Conservation (phyloP, 352 stramenopile genomes). For the Aphanomyces euteiches region DNA sequence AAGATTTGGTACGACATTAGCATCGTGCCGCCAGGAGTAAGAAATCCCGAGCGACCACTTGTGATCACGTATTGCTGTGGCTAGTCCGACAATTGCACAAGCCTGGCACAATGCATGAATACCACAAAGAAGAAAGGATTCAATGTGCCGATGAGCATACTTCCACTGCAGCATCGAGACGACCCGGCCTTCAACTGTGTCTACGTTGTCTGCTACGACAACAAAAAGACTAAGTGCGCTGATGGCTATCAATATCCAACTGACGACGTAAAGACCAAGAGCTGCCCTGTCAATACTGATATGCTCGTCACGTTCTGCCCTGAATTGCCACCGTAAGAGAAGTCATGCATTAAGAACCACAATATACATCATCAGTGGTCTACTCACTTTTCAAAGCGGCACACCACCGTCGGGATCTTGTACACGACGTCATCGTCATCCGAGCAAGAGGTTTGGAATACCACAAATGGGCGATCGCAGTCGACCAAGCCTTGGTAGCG, state of each 20-base stretch:
- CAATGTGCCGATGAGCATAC: conserved; percentile 51
- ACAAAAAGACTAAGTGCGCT: conserved; percentile 39
- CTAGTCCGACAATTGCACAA: conserved; percentile 47
- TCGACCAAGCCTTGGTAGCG: conserved; percentile 82
- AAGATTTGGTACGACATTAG: conserved; percentile 70
- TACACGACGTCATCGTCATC: conserved; percentile 78
- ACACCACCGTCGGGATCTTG: conserved; percentile 83
- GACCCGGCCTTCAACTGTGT: conserved; percentile 42
- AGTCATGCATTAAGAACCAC: background rate
- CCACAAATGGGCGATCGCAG: conserved; percentile 76
- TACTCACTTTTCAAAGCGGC: conserved; percentile 31
- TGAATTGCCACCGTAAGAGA: conserved; percentile 15
- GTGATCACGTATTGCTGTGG: background rate
- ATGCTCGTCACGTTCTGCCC: conserved; percentile 69
- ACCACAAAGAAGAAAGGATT: conserved; percentile 53
- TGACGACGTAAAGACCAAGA: conserved; percentile 70
- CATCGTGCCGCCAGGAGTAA: conserved; percentile 65
- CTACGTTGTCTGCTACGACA: conserved; percentile 47
- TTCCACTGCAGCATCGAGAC: background rate
- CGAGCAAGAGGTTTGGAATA: conserved; percentile 79
- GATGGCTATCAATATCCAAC: conserved; percentile 68
- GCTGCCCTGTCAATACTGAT: conserved; percentile 44
- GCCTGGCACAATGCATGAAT: conserved; percentile 49
- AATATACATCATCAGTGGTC: background rate
- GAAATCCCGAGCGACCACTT: conserved; percentile 20